phyloP scores from a whole-genome alignment of 2,329 filamentous ascomycete species.

The Aureobasidium sp. region DNA sequence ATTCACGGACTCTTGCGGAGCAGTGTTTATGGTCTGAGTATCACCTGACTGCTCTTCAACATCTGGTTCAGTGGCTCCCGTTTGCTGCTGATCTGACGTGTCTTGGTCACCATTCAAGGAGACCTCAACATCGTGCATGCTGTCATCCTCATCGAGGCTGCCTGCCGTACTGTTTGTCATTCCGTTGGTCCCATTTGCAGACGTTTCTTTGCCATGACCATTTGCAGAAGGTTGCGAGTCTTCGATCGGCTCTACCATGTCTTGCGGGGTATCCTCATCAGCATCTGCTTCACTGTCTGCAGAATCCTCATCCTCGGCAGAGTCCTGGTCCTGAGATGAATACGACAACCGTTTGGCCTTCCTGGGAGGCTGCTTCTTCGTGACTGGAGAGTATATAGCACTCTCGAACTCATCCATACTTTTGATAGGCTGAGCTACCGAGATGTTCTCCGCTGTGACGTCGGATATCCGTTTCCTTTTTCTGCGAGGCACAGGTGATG shows the following conservation, averaged over 20 bases:
- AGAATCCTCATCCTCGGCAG: not conserved
- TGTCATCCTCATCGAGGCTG: not conserved
- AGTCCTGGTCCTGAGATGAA: not conserved
- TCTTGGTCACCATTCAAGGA: not conserved
- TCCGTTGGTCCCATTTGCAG: not conserved
- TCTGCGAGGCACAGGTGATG: not conserved
- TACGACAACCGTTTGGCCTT: constrained; percentile 2
- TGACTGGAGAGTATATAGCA: not conserved
- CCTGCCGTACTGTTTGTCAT: not conserved
- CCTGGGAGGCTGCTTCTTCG: constrained; percentile 3
- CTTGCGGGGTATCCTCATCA: not conserved
- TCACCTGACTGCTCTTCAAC: constrained; percentile 8
- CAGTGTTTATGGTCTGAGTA: constrained; percentile 14
- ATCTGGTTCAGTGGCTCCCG: not conserved
- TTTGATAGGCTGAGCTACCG: constrained; percentile 3
- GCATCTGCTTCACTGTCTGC: not conserved
- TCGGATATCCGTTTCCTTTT: constrained; percentile 12
- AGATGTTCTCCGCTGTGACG: constrained; percentile 8
- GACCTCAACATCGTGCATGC: not conserved
- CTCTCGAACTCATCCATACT: not conserved
- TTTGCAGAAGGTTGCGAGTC: not conserved
- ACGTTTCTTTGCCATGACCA: not conserved
- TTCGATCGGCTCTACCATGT: not conserved
- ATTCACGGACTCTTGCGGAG: not conserved
- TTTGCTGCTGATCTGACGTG: constrained; percentile 14